Evolutionary conservation across 495 filamentous ascomycete species (phyloP), one percentile per base, ranked within the genome.

Genomic region (Neurospora intermedia): DNA sequence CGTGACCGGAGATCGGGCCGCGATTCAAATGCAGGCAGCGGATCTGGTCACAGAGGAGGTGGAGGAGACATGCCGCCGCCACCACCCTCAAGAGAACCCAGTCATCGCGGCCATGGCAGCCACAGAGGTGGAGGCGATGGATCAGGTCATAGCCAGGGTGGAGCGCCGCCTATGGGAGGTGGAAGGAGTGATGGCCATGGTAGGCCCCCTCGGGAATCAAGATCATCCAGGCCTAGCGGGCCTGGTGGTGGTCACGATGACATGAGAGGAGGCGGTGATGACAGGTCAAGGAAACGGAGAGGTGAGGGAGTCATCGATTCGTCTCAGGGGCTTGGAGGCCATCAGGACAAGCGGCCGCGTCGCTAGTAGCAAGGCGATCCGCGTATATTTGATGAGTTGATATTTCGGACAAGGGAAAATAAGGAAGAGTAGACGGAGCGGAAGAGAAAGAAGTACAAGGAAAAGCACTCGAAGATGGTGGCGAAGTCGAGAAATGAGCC

Each of bases 281-380:
- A 76, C 0, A 77, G 78, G 54, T 74, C 73, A 4, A 77, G 80
- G 74, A 81, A 81, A 75, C 75, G 79, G 45, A 77, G 79, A 72
- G 78, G 77, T 42, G 80, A 81, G 66, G 79, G 79, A 8, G 73
- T 71, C 4, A 62, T 66, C 70, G 69, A 62, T 62, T 74, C 11
- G 73, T 77, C 43, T 35, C 74, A 48, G 43, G 69, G 54, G 54
- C 54, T 16, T 40, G 70, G 72, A 43, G 70, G 74, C 45, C 78
- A 81, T 69, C 75, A 74, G 54, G 79, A 81, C 70, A 81, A 81
- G 74, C 75, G 80, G 70, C 80, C 75, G 72, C 76, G 80, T 48
- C 76, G 78, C 69, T 79, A 76, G 74, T 62, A 62, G 43, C 69
- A 62, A 11, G 42, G 27, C 54, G 54, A 62, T 35, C 54, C 54